Percentiles rank a stretch among this genome's conserved stretches.
These are phyloP conservation scores for Candida ficus DNA, from an alignment of 805 yeast species.

Conservation along the genomic window DNA sequence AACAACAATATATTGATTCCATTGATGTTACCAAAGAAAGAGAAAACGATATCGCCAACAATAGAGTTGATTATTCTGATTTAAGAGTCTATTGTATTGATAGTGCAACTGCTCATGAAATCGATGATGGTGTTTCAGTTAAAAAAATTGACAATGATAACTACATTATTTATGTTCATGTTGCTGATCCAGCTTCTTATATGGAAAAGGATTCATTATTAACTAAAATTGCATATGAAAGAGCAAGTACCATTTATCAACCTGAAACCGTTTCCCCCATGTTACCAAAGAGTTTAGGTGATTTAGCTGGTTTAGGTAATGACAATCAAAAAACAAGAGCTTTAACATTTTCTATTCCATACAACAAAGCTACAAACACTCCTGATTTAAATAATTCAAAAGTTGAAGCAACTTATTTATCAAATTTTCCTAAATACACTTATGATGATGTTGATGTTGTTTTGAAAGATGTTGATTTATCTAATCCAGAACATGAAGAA, in stretches of 20 bases:
- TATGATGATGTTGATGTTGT: slow-evolving; percentile 58
- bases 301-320: slow-evolving; percentile 47
- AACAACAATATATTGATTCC: slow-evolving; percentile 36
- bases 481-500: slow-evolving; percentile 25
- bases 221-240: slow-evolving; percentile 52
- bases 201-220: slow-evolving; percentile 32
- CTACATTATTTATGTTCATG: slow-evolving; percentile 57
- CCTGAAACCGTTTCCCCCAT: slow-evolving; percentile 63
- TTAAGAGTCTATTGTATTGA: slow-evolving; percentile 79
- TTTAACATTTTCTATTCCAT: slow-evolving; percentile 36
- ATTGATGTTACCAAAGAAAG: slow-evolving; percentile 22
- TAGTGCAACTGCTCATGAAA: slow-evolving; percentile 72
- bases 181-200: slow-evolving; percentile 84
- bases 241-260: slow-evolving; percentile 65
- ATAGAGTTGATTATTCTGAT: slow-evolving; percentile 38
- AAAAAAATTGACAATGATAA: slow-evolving; percentile 25
- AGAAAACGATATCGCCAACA: slow-evolving; percentile 13
- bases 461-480: slow-evolving; percentile 24
- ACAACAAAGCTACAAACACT: slow-evolving; percentile 22
- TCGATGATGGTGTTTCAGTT: slow-evolving; percentile 89
- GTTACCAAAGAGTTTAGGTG: slow-evolving; percentile 58
- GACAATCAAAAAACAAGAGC: slow-evolving; percentile 40
- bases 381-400: slow-evolving; percentile 24
- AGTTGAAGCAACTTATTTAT: slow-evolving; percentile 37
- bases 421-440: slow-evolving; percentile 48